Evolutionary conservation across 345 rosid genomes (phyloP).

Genomic region (Linum trigynum): DNA sequence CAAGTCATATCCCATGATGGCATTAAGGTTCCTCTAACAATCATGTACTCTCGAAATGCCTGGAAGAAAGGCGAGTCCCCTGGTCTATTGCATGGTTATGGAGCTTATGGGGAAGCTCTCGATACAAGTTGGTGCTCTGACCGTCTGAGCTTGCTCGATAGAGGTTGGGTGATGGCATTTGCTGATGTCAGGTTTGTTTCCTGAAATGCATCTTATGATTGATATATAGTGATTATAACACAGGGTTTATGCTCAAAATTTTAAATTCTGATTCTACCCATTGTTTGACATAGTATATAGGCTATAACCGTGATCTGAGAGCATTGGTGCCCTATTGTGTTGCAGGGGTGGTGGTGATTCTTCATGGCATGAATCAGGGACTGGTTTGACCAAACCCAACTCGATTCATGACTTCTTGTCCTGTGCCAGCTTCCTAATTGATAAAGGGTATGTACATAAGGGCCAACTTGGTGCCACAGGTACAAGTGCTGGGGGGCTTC

Average conservation of each 20-base stretch:
- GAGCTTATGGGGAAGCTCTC: constrained; percentile 82
- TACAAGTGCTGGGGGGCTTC: constrained; percentile 68
- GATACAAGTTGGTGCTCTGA: constrained; percentile 73
- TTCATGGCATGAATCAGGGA: constrained; percentile 78
- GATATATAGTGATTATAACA: no score
- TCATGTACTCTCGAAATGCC: constrained; percentile 54
- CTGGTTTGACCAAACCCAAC: constrained; percentile 46
- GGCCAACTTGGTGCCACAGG: constrained; percentile 62
- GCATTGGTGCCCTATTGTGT: background rate
- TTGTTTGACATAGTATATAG: background rate
- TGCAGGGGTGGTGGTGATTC: constrained; percentile 67
- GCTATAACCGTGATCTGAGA: no score
- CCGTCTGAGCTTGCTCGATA: constrained; percentile 74
- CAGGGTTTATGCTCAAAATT: no score
- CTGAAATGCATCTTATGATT: background rate
- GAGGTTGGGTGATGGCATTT: constrained; percentile 89
- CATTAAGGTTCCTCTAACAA: constrained; percentile 61
- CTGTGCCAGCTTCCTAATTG: constrained; percentile 48
- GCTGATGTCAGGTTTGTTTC: constrained; percentile 80
- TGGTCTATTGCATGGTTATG: constrained; percentile 69
- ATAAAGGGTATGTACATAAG: constrained; percentile 56
- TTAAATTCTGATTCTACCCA: background rate
- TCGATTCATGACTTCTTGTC: constrained; percentile 61
- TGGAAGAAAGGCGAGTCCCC: constrained; percentile 55
- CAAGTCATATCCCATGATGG: constrained; percentile 73